These are phyloP conservation scores for Endoconidiophora laricicola DNA, from an alignment of 2,329 filamentous ascomycete species.

Conservation along the genomic window DNA sequence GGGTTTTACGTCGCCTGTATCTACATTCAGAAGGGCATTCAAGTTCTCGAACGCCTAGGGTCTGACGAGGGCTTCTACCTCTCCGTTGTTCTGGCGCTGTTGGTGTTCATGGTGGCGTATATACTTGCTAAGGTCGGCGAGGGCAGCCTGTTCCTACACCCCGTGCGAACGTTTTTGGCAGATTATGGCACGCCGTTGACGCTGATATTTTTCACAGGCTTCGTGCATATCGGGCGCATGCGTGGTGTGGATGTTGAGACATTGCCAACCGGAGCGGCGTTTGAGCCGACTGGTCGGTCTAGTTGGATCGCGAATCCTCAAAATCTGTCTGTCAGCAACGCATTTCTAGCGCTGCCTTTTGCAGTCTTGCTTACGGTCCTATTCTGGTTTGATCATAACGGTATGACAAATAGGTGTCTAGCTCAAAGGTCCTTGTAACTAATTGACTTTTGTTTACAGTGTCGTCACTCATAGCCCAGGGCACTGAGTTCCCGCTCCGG, in stretches of 20 bases:
- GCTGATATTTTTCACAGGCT: constrained; percentile 77
- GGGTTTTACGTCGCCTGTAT: constrained; percentile 88
- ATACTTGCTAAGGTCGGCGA: constrained; percentile 54
- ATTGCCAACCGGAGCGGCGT: constrained; percentile 60
- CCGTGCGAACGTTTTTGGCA: constrained; percentile 66
- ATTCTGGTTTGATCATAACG: constrained; percentile 84
- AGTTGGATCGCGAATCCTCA: constrained; percentile 70
- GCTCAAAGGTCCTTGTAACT: background rate
- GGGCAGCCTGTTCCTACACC: constrained; percentile 56
- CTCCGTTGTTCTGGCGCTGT: constrained; percentile 56
- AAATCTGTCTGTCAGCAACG: constrained; percentile 53
- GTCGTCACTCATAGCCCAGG: constrained; percentile 67
- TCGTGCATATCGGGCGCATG: constrained; percentile 77
- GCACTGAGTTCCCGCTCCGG: constrained; percentile 62
- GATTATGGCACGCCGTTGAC: constrained; percentile 78
- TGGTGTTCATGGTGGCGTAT: constrained; percentile 66
- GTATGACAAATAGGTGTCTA: constrained; percentile 25
- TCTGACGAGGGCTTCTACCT: constrained; percentile 54
- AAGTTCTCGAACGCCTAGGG: constrained; percentile 66
- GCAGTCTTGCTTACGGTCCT: constrained; percentile 66
- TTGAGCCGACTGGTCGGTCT: constrained; percentile 58
- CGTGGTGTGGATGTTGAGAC: constrained; percentile 48
- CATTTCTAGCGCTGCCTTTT: constrained; percentile 79
- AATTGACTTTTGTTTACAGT: constrained; percentile 29
- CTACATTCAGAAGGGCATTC: constrained; percentile 80